Conservation (phyloP, 2,329 filamentous ascomycete species). For the Fusarium pseudograminearum region DNA sequence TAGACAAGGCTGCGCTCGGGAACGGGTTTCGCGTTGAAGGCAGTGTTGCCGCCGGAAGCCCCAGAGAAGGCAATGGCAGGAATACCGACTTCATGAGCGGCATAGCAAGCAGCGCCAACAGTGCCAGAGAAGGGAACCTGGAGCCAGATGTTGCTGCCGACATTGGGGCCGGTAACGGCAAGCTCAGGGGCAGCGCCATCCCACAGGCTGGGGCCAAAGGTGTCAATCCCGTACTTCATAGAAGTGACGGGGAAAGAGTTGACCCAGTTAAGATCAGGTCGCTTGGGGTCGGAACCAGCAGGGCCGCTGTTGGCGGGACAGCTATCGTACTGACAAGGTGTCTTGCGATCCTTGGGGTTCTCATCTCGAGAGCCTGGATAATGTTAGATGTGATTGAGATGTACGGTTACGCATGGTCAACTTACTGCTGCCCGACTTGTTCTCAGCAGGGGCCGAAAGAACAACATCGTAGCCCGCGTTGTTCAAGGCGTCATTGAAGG, state of each 20-base stretch:
- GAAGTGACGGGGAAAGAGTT: slow-evolving; percentile 76
- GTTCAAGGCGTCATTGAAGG: slow-evolving; percentile 67
- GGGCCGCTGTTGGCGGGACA: slow-evolving; percentile 69
- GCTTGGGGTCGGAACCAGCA: slow-evolving; percentile 64
- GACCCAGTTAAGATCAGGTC: slow-evolving; percentile 73
- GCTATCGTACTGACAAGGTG: slow-evolving; percentile 70
- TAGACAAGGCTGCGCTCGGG: slow-evolving; percentile 70
- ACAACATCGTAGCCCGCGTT: slow-evolving; percentile 70
- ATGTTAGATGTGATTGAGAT: slow-evolving; percentile 3
- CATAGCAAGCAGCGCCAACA: slow-evolving; percentile 72
- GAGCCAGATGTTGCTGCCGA: slow-evolving; percentile 68
- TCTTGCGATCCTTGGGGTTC: slow-evolving; percentile 60
- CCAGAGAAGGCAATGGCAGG: slow-evolving; percentile 78
- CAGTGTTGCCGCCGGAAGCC: slow-evolving; percentile 59
- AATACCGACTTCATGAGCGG: slow-evolving; percentile 65
- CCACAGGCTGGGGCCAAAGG: slow-evolving; percentile 66
- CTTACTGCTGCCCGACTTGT: slow-evolving; percentile 72
- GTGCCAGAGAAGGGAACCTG: slow-evolving; percentile 72
- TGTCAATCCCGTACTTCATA: slow-evolving; percentile 72
- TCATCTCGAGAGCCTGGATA: slow-evolving; percentile 62
- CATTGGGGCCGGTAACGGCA: slow-evolving; percentile 74
- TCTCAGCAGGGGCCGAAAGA: slow-evolving; percentile 74
- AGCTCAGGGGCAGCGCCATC: slow-evolving; percentile 66
- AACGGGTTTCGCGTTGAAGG: slow-evolving; percentile 66
- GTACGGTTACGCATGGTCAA: background rate